Evolutionary conservation across 495 filamentous ascomycete genomes (phyloP).

Genomic region (Hypoxylon lienhwacheense): DNA sequence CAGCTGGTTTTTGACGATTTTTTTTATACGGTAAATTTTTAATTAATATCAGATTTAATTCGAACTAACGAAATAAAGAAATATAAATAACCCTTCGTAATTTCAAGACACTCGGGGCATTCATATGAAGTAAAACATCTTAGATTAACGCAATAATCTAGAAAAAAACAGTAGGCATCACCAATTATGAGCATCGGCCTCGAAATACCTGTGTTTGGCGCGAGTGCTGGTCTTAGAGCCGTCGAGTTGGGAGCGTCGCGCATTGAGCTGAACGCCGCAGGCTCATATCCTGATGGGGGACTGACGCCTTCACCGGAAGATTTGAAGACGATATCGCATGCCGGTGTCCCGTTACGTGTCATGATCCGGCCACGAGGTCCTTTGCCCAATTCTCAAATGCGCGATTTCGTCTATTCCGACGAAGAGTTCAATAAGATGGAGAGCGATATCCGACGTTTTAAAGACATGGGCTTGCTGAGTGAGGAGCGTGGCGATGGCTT

Average conservation of each 20-base stretch:
- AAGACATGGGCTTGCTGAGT: slow-evolving; percentile 27
- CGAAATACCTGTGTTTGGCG: slow-evolving; percentile 50
- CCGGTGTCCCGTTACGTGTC: slow-evolving; percentile 38
- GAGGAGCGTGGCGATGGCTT: slow-evolving; percentile 46
- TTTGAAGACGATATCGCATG: slow-evolving; percentile 2
- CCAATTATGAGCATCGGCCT: slow-evolving; percentile 30
- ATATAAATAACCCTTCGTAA: no score
- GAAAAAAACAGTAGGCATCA: no score
- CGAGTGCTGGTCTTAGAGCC: slow-evolving; percentile 25
- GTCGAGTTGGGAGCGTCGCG: slow-evolving; percentile 38
- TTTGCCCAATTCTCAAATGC: background rate
- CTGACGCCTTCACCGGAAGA: slow-evolving; percentile 41
- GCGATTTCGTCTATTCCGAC: slow-evolving; percentile 47
- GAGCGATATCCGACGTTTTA: slow-evolving; percentile 36
- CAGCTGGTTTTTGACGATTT: no score
- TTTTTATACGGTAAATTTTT: no score
- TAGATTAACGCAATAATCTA: background rate
- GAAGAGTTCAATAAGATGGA: slow-evolving; percentile 40
- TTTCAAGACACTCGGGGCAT: no score
- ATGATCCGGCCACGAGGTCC: slow-evolving; percentile 53
- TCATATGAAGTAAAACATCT: background rate
- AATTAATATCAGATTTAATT: no score
- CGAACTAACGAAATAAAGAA: no score
- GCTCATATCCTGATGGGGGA: slow-evolving; percentile 46
- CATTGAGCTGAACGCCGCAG: slow-evolving; percentile 46